phyloP scores from a whole-genome alignment of 768 basidiomycete species.

The Psilocybe sp. region DNA sequence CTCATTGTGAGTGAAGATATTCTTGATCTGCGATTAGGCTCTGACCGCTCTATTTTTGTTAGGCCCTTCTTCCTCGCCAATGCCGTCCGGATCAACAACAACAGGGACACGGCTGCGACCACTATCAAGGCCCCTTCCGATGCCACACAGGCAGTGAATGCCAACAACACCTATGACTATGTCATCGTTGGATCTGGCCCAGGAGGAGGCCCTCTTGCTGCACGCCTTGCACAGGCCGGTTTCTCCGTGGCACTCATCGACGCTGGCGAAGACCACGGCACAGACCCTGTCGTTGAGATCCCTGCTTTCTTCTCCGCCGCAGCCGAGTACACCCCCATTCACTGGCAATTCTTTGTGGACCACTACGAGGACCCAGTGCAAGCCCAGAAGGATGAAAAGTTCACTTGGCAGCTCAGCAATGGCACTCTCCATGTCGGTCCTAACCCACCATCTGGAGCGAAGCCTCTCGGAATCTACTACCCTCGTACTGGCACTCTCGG shows the following conservation, averaged over 20 bases:
- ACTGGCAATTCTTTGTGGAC: conserved; percentile 3
- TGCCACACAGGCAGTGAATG: too few species aligned
- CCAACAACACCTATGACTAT: not conserved
- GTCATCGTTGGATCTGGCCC: conserved; percentile 2
- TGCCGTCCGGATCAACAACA: too few species aligned
- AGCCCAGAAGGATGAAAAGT: conserved; percentile 1
- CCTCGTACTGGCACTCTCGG: conserved; percentile 1
- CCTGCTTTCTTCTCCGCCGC: conserved; percentile 1
- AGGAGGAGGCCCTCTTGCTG: conserved; percentile 1
- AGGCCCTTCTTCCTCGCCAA: too few species aligned
- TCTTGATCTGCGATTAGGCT: too few species aligned
- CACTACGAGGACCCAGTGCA: conserved; percentile 3
- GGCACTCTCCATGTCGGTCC: conserved; percentile 1
- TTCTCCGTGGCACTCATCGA: conserved; percentile 2
- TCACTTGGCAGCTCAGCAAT: conserved; percentile 1
- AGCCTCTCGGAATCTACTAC: conserved; percentile 3
- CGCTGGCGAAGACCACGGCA: conserved; percentile 2
- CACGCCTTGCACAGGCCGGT: conserved; percentile 3
- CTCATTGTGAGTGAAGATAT: too few species aligned
- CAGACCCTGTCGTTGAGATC: not conserved
- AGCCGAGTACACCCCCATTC: conserved; percentile 4
- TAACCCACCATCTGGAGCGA: not conserved
- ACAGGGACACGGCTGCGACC: too few species aligned
- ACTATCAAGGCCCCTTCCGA: too few species aligned
- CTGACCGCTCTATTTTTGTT: too few species aligned